Evolutionary conservation across 345 rosid genomes (phyloP), one percentile per base, ranked within the genome.

Genomic region (Citrus trifoliata): DNA sequence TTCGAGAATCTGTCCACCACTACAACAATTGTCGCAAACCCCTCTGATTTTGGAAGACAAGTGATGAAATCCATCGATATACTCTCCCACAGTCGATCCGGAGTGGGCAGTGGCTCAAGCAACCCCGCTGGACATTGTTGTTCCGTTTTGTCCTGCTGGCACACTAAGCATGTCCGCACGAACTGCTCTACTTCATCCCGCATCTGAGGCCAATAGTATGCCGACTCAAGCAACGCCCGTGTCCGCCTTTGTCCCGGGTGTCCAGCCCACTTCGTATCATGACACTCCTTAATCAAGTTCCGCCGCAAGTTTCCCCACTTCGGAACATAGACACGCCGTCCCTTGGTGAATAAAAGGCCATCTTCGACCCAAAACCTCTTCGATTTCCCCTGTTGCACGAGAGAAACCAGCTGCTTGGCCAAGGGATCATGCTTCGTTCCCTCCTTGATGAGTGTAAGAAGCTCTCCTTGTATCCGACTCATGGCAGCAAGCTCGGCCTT

Each of bases 101-200:
- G 66, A 12, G 1, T 73, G 1, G 22, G 4, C 2, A 70, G 2
- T 7, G 74, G 30, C 32, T 38, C 21, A 10, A 70, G 7, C 7
- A 70, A 21, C 1, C 25, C 2, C 0, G 0, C 3, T 0, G 1
- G 14, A 0, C 16, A 6, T 9, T 28, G 1, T 2, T 56, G 32
- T 7, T 71, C 16, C 0, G 5, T 2, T 16, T n/a, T 67, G 9
- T 67, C 71, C 5, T 67, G 21, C 24, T 78, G 35, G 25, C 62
- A 61, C 1, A 62, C 6, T 0, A 61, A 48, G 35, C 62, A 78
- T 6, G 76, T 78, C 32, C 12, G 5, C 6, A 5, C 51, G 7
- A 28, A 70, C 25, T 60, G 22, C 18, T 68, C 58, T 2, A 68
- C 46, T 0, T 70, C 13, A 18, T 40, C 2, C 33, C 24, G 0